Base-by-base conservation (phyloP, 148 eudicot genomes). In the Diospyros kaki region DNA sequence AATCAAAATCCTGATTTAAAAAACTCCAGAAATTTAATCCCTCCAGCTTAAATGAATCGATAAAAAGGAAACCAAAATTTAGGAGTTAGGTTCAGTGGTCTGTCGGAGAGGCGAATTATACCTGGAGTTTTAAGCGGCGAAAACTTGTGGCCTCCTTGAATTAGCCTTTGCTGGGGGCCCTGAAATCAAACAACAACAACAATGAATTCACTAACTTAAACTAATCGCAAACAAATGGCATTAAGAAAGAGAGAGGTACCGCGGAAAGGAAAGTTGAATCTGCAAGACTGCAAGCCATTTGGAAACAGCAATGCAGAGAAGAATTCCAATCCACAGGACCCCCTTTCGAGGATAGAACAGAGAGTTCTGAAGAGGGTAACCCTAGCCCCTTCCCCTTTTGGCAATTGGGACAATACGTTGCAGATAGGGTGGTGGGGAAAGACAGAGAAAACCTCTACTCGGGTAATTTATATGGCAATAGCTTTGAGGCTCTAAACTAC, bases 221-320 rank as follows among this genome's bases (percentile, higher is more conserved):
- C 1, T 1, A 59, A 14, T 39, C 14, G 14, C 9, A 69, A 76
- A 58, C 59, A 38, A 51, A 14, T 8, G 4, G 58, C 14, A 45
- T 12, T 52, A 1, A 72, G 10, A 10, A 6, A 76, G 5, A 62
- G n/a, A 71, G 71, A 77, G 28, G 41, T 41, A 86, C 89, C 85
- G 55, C 73, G 76, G 80, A 73, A 62, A 84, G 82, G 64, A 64
- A 77, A 77, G 38, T 66, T 46, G 85, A 80, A 69, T 84, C 80
- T 75, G 82, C 77, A 60, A 86, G 43, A 51, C 66, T 79, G 77
- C 73, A 80, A 54, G 87, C 87, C 89, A 86, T 86, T 68, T 46
- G 48, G 72, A 62, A 46, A 40, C 62, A 46, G 55, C 46, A 67
- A 52, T 14, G 38, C 52, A 68, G 48, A 28, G 28, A 28, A 28